Conservation (phyloP, 2,329 filamentous ascomycete genomes). For the Ophiosphaerella narmari region DNA sequence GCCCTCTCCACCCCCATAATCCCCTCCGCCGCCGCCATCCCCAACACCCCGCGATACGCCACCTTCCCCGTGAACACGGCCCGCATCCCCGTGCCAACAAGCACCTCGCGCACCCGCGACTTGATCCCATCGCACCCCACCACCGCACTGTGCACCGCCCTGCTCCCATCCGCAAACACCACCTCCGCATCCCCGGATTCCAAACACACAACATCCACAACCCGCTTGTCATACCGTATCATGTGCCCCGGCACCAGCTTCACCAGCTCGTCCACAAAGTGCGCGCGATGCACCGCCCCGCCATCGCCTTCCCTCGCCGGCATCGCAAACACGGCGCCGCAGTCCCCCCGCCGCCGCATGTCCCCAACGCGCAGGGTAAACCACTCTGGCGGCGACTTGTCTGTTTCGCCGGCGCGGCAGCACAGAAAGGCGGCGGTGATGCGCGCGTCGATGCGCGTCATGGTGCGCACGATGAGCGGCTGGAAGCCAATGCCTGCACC, state of each 20-base stretch:
- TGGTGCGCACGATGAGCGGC: conserved; percentile 36
- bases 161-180: conserved; percentile 52
- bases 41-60: conserved; percentile 66
- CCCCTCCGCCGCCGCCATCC: conserved; percentile 59
- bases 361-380: conserved; percentile 32
- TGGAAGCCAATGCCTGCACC: conserved; percentile 61
- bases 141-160: conserved; percentile 52
- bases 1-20: conserved; percentile 56
- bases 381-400: conserved; percentile 22
- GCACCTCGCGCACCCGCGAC: conserved; percentile 56
- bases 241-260: conserved; percentile 48
- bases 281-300: conserved; percentile 53
- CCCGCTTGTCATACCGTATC: too few relatives aligned
- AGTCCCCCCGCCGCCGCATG: conserved; percentile 3
- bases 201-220: too few relatives aligned
- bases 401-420: conserved; percentile 9
- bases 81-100: conserved; percentile 55
- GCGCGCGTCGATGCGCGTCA: conserved; percentile 47
- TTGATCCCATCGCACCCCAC: conserved; percentile 70
- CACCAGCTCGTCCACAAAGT: conserved; percentile 56
- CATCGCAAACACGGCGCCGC: conserved; percentile 25
- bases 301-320: conserved; percentile 27
- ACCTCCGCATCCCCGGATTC: conserved; percentile 31
- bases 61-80: conserved; percentile 62
- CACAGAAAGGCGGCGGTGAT: conserved; percentile 17